A percentile compares a stretch with the other conserved stretches of the same genome.
Conservation (phyloP, 1,284 basidiomycete genomes). For the Boletus semigastroideus region DNA sequence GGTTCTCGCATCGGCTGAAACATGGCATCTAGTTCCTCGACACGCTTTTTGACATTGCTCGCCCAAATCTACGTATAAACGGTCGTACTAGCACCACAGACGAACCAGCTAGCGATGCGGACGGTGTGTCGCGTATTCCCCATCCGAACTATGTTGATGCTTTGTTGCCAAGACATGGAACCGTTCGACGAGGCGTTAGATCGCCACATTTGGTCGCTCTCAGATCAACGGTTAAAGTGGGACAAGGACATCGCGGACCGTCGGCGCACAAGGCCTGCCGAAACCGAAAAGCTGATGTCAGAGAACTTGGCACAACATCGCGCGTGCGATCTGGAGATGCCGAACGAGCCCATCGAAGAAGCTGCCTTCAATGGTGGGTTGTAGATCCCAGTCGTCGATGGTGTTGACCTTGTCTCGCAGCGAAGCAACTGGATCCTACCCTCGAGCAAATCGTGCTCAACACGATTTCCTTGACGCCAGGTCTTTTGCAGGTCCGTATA, state of each 20-base stretch:
- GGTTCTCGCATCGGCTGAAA: constrained; percentile 4
- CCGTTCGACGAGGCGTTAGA: constrained; percentile 81
- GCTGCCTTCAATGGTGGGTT: constrained; percentile 13
- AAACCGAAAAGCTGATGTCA: constrained; percentile 48
- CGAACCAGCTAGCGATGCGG: constrained; percentile 41
- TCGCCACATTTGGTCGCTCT: constrained; percentile 67
- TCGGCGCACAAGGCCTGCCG: constrained; percentile 54
- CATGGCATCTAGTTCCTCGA: constrained; percentile 51
- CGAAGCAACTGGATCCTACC: constrained; percentile 9
- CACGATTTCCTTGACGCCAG: constrained; percentile 41
- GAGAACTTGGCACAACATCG: constrained; percentile 23
- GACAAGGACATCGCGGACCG: constrained; percentile 64
- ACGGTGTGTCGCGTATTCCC: constrained; percentile 39
- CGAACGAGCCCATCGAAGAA: background rate
- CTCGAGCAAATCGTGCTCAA: constrained; percentile 14
- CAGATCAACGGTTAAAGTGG: constrained; percentile 65
- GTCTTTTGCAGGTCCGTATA: constrained; percentile 50
- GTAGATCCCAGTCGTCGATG: background rate
- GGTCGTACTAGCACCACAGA: constrained; percentile 76
- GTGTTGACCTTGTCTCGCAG: constrained; percentile 16
- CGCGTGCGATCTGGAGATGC: constrained; percentile 7
- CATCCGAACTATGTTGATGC: background rate
- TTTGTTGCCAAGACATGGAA: constrained; percentile 55
- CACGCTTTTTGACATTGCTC: constrained; percentile 58
- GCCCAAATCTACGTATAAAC: constrained; percentile 75